Percentiles rank a stretch among this genome's conserved stretches.
Conservation (phyloP, 805 yeast species). For the Tetrapisispora iriomotensis region DNA sequence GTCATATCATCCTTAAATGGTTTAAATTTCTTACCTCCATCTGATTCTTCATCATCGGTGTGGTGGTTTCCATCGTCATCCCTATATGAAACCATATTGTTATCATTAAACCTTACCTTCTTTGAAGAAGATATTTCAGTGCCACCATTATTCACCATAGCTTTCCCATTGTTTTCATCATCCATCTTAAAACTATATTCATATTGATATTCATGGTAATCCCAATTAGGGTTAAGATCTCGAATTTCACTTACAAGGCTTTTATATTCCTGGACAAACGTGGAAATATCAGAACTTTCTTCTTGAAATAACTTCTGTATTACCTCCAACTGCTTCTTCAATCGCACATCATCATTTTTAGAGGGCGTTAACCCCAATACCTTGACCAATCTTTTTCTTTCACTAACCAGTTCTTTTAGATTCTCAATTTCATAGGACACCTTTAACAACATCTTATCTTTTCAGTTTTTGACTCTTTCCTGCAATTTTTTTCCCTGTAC, state of each 20-base stretch:
- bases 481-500: too few relatives aligned
- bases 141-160: neutral
- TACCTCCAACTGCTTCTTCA: conserved; percentile 17
- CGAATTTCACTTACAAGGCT: conserved; percentile 9
- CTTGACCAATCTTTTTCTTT: conserved; percentile 18
- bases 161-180: neutral
- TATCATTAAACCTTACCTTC: conserved; percentile 20
- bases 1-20: conserved; percentile 20
- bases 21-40: conserved; percentile 6
- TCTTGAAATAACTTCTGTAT: conserved; percentile 10
- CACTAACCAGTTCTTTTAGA: conserved; percentile 22
- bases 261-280: conserved; percentile 9
- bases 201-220: neutral
- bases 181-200: too few relatives aligned
- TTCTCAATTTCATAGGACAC: conserved; percentile 21
- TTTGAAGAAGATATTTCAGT: conserved; percentile 4
- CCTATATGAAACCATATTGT: conserved; percentile 5
- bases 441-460: conserved; percentile 17
- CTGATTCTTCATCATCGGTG: neutral
- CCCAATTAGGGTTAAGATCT: conserved; percentile 6
- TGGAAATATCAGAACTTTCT: conserved; percentile 2
- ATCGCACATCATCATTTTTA: conserved; percentile 14
- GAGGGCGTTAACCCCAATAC: conserved; percentile 19
- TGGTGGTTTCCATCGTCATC: neutral
- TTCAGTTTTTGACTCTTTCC: neutral